Conservation (phyloP, 2,329 filamentous ascomycete genomes). For the Beauveria sp. region DNA sequence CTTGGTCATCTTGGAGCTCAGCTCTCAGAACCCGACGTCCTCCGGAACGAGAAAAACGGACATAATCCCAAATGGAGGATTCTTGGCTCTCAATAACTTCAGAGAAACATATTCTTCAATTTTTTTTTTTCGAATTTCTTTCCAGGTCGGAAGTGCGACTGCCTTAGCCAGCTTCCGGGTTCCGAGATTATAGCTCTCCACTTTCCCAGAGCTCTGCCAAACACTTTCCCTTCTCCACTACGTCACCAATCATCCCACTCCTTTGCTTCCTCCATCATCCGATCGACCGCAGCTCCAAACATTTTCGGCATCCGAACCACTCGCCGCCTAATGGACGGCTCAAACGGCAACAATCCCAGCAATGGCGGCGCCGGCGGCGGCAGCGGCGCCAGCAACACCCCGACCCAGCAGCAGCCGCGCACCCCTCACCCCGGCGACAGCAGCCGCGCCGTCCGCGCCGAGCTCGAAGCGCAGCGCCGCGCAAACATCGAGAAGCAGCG, state of each 20-base stretch:
- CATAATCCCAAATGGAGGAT: too few species aligned
- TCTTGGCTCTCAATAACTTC: not conserved
- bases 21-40: not conserved
- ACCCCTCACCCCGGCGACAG: conserved; percentile 5
- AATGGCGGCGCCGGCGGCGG: not conserved
- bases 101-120: not conserved
- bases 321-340: not conserved
- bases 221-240: not conserved
- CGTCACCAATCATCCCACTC: not conserved
- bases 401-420: not conserved
- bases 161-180: not conserved
- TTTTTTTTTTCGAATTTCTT: not conserved
- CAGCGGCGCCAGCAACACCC: not conserved
- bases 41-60: not conserved
- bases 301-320: not conserved
- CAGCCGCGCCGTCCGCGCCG: conserved; percentile 19
- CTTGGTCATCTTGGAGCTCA: not conserved
- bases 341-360: not conserved
- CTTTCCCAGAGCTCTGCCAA: conserved; percentile 1
- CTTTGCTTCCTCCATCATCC: not conserved
- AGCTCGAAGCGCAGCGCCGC: conserved; percentile 26
- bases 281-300: not conserved
- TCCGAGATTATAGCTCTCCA: not conserved
- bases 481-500: conserved; percentile 21
- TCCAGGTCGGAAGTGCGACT: not conserved